phyloP scores from a whole-genome alignment of 2,329 filamentous ascomycete genomes.

The Nemania sp. region DNA sequence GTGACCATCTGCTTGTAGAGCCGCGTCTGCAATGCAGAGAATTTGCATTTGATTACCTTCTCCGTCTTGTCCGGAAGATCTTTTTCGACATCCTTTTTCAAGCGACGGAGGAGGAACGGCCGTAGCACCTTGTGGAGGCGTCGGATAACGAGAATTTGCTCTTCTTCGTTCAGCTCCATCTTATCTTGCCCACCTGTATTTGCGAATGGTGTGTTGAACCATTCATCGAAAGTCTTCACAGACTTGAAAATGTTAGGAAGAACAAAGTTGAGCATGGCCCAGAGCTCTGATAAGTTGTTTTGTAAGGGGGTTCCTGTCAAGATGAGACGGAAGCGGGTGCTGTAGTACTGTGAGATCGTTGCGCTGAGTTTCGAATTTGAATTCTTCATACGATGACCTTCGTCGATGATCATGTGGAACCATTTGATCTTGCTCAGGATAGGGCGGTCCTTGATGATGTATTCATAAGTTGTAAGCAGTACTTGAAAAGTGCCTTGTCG shows the following conservation, averaged over 20 bases:
- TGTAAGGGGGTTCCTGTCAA: slow-evolving; percentile 95
- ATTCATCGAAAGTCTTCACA: slow-evolving; percentile 97
- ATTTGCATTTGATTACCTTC: slow-evolving; percentile 98
- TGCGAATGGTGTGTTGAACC: slow-evolving; percentile 99
- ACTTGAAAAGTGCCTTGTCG: slow-evolving; percentile 96
- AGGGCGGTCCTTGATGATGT: slow-evolving; percentile 98
- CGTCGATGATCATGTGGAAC: slow-evolving; percentile 99
- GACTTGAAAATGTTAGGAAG: slow-evolving; percentile 99
- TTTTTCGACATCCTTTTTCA: slow-evolving; percentile 99
- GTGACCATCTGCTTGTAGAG: slow-evolving; percentile 97
- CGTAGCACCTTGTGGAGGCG: slow-evolving; percentile 97
- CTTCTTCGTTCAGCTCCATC: slow-evolving; percentile 99
- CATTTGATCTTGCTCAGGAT: slow-evolving; percentile 98
- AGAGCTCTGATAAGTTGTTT: slow-evolving; percentile 94
- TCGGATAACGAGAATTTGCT: slow-evolving; percentile 95
- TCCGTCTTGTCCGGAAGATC: slow-evolving; percentile 98
- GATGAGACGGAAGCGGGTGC: slow-evolving; percentile 91
- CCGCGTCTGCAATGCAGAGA: slow-evolving; percentile 89
- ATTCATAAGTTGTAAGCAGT: slow-evolving; percentile 95
- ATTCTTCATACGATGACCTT: slow-evolving; percentile 99
- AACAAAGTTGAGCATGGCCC: slow-evolving; percentile 98
- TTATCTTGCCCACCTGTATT: slow-evolving; percentile 98
- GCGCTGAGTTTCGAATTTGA: slow-evolving; percentile 92
- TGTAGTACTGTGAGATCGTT: slow-evolving; percentile 94
- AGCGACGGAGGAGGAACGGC: slow-evolving; percentile 93